Base-by-base conservation (phyloP, 257 asterid genomes). In the Nicotiana sylvestris region DNA sequence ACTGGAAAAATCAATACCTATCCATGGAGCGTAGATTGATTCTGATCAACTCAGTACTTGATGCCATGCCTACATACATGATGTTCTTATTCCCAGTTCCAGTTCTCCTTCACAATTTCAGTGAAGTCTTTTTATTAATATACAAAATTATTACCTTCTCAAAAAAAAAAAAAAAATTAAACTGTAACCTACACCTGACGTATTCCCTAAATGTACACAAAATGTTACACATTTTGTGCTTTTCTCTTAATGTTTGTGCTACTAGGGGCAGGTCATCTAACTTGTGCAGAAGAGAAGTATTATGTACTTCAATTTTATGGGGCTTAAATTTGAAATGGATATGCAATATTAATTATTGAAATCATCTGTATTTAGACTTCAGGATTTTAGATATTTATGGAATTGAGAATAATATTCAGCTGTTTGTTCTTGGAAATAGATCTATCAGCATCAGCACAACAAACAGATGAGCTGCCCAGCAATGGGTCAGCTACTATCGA, bases 381-480 rank as follows among this genome's bases (percentile, higher is more conserved):
- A 65, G 9, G n/a, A 65, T 65, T 65, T 65, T 30, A 13, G 4
- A 29, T 13, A 4, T 62, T 29, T 29, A 65, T 65, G 70, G 30
- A 27, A 64, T 12, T 64, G 39, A 37, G 15, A 43, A 21, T 76
- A 25, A 43, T n/a, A 10, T 76, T 76, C 61, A 57, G 49, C 9
- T 78, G 16, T 81, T 80, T 39, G 15, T 64, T 82, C 18, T 76
- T 80, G 72, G 66, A 37, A 69, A 72, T 81, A 93, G 98, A 81
- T 82, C 32, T 95, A 95, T 88, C 98, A 95, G 86, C 98, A 95
- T 83, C 98, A 95, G 72, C 98, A 93, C 85, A 93, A 91, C 93
- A 95, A 92, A 89, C 98, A 95, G 88, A 95, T 93, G 98, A 95
- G 96, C 91, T 95, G 98, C 85, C 98, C 98, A 82, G 98, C 97